A percentile compares a stretch with the other conserved stretches of the same genome.
phyloP scores from a whole-genome alignment of 495 filamentous ascomycete species.

The Xeromyces bisporus region DNA sequence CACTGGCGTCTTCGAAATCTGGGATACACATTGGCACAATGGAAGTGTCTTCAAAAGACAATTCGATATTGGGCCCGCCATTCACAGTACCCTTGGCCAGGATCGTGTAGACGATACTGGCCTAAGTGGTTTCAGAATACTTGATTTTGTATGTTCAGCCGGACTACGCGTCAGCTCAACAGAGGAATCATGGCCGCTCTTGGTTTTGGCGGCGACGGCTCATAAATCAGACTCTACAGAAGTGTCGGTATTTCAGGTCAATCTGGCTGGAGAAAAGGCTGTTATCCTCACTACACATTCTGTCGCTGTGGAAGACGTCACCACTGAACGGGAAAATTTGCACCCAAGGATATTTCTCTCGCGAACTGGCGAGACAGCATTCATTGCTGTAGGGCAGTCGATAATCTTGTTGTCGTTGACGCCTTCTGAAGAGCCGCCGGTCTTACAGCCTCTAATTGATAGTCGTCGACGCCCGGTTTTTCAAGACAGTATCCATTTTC shows the following conservation, averaged over 20 bases:
- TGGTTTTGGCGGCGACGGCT: conserved; percentile 13
- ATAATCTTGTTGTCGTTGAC: conserved; percentile 58
- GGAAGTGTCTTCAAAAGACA: conserved; percentile 38
- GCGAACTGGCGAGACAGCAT: conserved; percentile 59
- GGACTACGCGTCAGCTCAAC: conserved; percentile 7
- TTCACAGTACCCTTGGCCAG: conserved; percentile 12
- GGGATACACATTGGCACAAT: conserved; percentile 76
- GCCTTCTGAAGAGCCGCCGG: conserved; percentile 41
- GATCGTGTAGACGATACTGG: conserved; percentile 11
- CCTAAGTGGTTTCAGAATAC: conserved; percentile 16
- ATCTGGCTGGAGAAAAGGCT: conserved; percentile 11
- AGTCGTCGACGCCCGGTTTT: conserved; percentile 40
- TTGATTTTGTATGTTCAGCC: conserved; percentile 20
- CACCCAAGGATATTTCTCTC: conserved; percentile 64
- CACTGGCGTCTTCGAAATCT: conserved; percentile 58
- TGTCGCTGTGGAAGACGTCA: conserved; percentile 11
- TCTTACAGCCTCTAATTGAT: conserved; percentile 48
- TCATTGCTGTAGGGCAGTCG: conserved; percentile 59
- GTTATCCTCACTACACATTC: conserved; percentile 15
- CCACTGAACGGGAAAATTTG: conserved; percentile 16
- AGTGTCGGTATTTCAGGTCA: conserved; percentile 16
- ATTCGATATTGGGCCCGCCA: conserved; percentile 28
- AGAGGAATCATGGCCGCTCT: conserved; percentile 18
- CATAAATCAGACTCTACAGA: conserved; percentile 7
- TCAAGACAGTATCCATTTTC: conserved; percentile 72